phyloP scores from a whole-genome alignment of 371 early-diverging fungal genomes.

The Funneliformis caledonium region DNA sequence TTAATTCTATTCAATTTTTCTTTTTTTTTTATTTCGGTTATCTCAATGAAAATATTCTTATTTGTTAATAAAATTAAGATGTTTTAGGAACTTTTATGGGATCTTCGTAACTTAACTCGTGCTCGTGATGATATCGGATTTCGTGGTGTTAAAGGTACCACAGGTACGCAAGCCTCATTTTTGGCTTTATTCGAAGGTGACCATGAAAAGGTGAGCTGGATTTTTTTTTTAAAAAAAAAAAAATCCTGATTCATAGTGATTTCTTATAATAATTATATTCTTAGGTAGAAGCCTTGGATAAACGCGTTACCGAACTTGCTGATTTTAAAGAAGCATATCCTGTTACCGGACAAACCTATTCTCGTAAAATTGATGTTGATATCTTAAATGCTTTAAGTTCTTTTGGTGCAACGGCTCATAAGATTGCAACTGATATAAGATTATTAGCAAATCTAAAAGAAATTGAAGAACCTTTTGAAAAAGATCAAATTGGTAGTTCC shows the following conservation, averaged over 20 bases:
- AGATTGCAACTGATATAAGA: constrained; percentile 96
- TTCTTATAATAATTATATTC: constrained; percentile 17
- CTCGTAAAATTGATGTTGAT: constrained; percentile 97
- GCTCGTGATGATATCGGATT: constrained; percentile 88
- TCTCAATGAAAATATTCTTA: background rate
- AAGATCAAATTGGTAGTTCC: constrained; percentile 97
- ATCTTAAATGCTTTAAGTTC: constrained; percentile 85
- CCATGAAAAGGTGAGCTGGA: constrained; percentile 75
- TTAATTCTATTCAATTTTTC: background rate
- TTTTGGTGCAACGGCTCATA: constrained; percentile 96
- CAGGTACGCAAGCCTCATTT: constrained; percentile 98
- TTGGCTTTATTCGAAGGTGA: constrained; percentile 94
- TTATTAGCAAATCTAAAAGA: constrained; percentile 96
- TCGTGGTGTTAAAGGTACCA: constrained; percentile 98
- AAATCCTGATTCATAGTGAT: background rate
- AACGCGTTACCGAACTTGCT: constrained; percentile 85
- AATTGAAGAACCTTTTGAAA: constrained; percentile 98
- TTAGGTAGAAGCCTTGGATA: constrained; percentile 85
- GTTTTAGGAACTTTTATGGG: constrained; percentile 88
- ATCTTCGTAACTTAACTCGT: constrained; percentile 91
- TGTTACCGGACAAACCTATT: constrained; percentile 97
- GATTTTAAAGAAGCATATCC: constrained; percentile 87
- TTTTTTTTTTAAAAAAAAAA: background rate
- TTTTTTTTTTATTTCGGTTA: background rate
- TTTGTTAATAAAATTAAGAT: background rate